Conservation (phyloP, 2,329 filamentous ascomycete genomes). For the Curvularia sp. region DNA sequence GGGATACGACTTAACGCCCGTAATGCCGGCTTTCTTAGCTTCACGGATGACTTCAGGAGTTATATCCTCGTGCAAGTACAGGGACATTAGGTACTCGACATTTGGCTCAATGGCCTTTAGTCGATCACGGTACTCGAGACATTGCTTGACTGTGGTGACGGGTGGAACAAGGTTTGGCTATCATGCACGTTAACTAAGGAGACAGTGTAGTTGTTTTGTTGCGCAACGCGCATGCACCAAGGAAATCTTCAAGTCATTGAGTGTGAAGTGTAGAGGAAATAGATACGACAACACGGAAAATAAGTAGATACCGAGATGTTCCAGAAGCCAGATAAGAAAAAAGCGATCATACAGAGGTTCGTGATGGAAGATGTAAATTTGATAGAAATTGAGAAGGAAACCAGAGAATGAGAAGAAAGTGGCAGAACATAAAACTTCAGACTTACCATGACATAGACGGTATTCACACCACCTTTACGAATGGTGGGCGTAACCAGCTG, state of each 20-base stretch:
- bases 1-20: slow-evolving; percentile 74
- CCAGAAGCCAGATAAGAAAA: no score
- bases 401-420: background rate
- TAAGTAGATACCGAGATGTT: no score
- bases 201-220: background rate
- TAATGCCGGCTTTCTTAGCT: slow-evolving; percentile 75
- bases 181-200: background rate
- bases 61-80: slow-evolving; percentile 60
- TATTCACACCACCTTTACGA: slow-evolving; percentile 60
- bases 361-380: no score
- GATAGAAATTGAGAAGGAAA: background rate
- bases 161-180: slow-evolving; percentile 61
- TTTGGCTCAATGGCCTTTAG: slow-evolving; percentile 57
- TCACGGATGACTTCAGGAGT: slow-evolving; percentile 67
- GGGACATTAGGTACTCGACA: slow-evolving; percentile 60
- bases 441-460: slow-evolving; percentile 62
- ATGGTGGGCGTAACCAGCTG: slow-evolving; percentile 60
- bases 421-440: background rate
- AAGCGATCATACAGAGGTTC: no score
- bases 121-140: slow-evolving; percentile 55
- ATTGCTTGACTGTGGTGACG: slow-evolving; percentile 58
- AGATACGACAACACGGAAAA: background rate
- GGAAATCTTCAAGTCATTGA: background rate
- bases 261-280: background rate
- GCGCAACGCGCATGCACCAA: background rate